A percentile compares a stretch with the other conserved stretches of the same genome.
These are phyloP conservation scores for Pichia sp. DNA, from an alignment of 1,139 yeast genomes.

Conservation along the genomic window DNA sequence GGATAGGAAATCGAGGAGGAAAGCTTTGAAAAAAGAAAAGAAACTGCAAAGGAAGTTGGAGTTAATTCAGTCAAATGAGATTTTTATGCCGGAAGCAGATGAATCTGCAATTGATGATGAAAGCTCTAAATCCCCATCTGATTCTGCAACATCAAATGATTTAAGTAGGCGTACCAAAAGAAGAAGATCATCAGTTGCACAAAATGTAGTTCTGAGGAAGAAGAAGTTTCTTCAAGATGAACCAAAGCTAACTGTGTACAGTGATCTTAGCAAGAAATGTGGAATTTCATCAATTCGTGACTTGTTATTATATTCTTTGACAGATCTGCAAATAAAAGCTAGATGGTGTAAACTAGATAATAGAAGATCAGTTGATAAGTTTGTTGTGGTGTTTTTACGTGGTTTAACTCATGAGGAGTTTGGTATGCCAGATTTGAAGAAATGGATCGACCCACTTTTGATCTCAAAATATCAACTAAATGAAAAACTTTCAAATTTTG, in stretches of 20 bases:
- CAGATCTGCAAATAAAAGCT: constrained; percentile 36
- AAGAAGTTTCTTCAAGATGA: constrained; percentile 31
- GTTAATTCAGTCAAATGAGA: not conserved
- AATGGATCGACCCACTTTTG: constrained; percentile 12
- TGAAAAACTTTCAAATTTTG: constrained; percentile 34
- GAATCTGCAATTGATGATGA: constrained; percentile 10
- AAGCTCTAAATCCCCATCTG: not conserved
- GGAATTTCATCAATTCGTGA: constrained; percentile 44
- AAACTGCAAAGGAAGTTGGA: not conserved
- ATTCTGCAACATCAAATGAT: not conserved
- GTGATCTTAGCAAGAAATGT: constrained; percentile 26
- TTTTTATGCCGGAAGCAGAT: not conserved
- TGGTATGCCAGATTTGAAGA: constrained; percentile 22
- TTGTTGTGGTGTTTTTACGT: constrained; percentile 59
- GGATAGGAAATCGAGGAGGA: constrained; percentile 7
- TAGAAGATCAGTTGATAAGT: constrained; percentile 37
- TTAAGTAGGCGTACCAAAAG: constrained; percentile 25
- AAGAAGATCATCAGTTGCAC: constrained; percentile 39
- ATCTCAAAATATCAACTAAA: constrained; percentile 18
- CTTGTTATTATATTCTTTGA: constrained; percentile 41
- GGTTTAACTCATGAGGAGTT: constrained; percentile 51
- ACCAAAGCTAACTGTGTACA: constrained; percentile 15
- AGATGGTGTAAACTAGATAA: constrained; percentile 39
- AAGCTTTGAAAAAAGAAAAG: not conserved
- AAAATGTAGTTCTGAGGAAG: constrained; percentile 25